phyloP scores from a whole-genome alignment of 495 filamentous ascomycete species.

The Paragyromitra xinjiangensis region DNA sequence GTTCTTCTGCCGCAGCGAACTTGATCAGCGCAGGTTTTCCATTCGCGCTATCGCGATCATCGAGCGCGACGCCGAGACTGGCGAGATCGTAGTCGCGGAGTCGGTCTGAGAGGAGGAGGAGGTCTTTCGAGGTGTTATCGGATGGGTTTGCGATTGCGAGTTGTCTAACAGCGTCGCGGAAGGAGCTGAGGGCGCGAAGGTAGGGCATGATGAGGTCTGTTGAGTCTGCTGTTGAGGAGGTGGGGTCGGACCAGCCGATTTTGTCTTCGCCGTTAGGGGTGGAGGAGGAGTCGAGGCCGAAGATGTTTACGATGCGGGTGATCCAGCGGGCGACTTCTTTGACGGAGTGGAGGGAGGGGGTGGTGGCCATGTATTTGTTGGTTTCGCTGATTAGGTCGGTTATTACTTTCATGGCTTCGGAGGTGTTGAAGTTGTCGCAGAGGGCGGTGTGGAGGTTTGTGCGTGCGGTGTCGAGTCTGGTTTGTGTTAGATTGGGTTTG shows the following conservation, averaged over 20 bases:
- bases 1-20: slow-evolving; percentile 74
- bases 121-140: slow-evolving; percentile 66
- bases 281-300: slow-evolving; percentile 82
- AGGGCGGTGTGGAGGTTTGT: slow-evolving; percentile 71
- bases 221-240: slow-evolving; percentile 60
- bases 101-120: slow-evolving; percentile 76
- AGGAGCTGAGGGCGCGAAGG: slow-evolving; percentile 69
- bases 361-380: slow-evolving; percentile 72
- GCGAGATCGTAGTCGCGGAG: slow-evolving; percentile 83
- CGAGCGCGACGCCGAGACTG: slow-evolving; percentile 82
- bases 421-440: slow-evolving; percentile 89
- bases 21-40: slow-evolving; percentile 79
- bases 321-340: slow-evolving; percentile 76
- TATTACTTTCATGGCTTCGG: slow-evolving; percentile 76
- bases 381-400: slow-evolving; percentile 76
- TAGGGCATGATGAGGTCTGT: slow-evolving; percentile 70
- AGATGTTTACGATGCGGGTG: slow-evolving; percentile 81
- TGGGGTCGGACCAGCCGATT: slow-evolving; percentile 83
- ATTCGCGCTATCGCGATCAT: slow-evolving; percentile 73
- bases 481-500: not conserved
- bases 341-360: slow-evolving; percentile 63
- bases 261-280: slow-evolving; percentile 65
- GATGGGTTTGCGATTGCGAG: slow-evolving; percentile 65
- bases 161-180: slow-evolving; percentile 73
- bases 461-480: slow-evolving; percentile 70